Conservation (phyloP, 805 yeast species). For the Yarrowia hollandica region DNA sequence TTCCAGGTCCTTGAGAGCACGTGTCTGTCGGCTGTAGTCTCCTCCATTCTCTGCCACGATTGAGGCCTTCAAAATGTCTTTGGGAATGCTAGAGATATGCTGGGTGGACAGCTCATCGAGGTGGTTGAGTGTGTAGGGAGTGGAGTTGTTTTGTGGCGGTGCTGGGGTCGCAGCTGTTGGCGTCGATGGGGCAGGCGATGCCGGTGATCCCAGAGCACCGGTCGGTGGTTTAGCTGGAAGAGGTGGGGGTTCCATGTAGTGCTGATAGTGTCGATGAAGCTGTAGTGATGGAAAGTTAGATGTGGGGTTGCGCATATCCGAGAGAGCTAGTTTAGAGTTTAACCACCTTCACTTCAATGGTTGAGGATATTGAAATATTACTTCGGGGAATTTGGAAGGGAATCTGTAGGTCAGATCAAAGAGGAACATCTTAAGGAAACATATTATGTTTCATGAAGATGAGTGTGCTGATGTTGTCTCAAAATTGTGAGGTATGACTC, state of each 20-base stretch:
- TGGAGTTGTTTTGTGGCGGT: not conserved
- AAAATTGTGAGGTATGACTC: too few relatives aligned
- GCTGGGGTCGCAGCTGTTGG: not conserved
- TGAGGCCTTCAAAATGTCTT: conserved; percentile 5
- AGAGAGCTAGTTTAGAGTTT: not conserved
- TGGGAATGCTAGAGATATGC: not conserved
- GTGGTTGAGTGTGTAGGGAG: not conserved
- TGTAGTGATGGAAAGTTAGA: not conserved
- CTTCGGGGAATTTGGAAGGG: too few relatives aligned
- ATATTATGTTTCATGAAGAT: too few relatives aligned
- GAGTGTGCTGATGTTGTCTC: too few relatives aligned
- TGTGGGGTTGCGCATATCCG: conserved; percentile 6
- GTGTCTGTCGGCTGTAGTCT: conserved; percentile 19
- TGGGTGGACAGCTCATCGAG: conserved; percentile 11
- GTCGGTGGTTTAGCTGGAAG: conserved; percentile 18
- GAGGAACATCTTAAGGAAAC: not conserved
- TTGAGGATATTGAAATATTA: too few relatives aligned
- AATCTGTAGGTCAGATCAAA: not conserved
- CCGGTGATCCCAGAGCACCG: conserved; percentile 1
- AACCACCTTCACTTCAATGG: too few relatives aligned
- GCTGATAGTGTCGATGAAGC: not conserved
- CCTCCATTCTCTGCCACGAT: conserved; percentile 10
- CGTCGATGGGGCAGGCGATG: not conserved
- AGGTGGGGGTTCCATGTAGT: conserved; percentile 24
- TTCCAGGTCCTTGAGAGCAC: conserved; percentile 14